Percentiles rank a stretch among this genome's conserved stretches.
These are phyloP conservation scores for Hericium coralloides DNA, from an alignment of 768 basidiomycete species.

Conservation along the genomic window DNA sequence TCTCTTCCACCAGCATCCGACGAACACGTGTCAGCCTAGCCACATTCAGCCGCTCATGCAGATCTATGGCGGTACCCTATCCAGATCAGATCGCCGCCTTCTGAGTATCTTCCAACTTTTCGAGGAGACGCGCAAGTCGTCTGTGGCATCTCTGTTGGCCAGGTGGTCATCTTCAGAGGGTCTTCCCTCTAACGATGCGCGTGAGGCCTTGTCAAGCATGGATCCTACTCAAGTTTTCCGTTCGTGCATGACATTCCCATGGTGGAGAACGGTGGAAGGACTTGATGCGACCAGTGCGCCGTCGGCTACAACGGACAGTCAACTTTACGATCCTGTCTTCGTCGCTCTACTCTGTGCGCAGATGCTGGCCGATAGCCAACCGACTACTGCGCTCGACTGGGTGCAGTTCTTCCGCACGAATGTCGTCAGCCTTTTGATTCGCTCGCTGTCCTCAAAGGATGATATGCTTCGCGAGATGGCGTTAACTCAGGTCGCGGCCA, in stretches of 20 bases:
- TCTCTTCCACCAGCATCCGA: slow-evolving; percentile 70
- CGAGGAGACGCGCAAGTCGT: slow-evolving; percentile 58
- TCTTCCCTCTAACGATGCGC: slow-evolving; percentile 32
- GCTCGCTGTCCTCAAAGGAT: slow-evolving; percentile 63
- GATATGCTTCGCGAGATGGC: slow-evolving; percentile 50
- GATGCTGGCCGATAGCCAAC: slow-evolving; percentile 50
- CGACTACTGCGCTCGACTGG: slow-evolving; percentile 63
- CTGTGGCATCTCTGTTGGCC: slow-evolving; percentile 52
- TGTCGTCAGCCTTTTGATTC: slow-evolving; percentile 61
- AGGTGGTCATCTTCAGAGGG: slow-evolving; percentile 31
- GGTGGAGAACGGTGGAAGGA: slow-evolving; percentile 44
- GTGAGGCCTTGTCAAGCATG: slow-evolving; percentile 63
- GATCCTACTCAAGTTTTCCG: slow-evolving; percentile 62
- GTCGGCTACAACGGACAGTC: slow-evolving; percentile 23
- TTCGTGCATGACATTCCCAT: slow-evolving; percentile 65
- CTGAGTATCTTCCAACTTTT: slow-evolving; percentile 74
- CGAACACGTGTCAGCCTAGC: slow-evolving; percentile 77
- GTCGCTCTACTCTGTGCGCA: slow-evolving; percentile 57
- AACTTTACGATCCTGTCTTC: slow-evolving; percentile 77
- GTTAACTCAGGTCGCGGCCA: slow-evolving; percentile 46
- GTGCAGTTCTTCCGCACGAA: slow-evolving; percentile 82
- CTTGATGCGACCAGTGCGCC: slow-evolving; percentile 19
- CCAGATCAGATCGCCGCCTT: slow-evolving; percentile 52
- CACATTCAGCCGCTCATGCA: slow-evolving; percentile 71
- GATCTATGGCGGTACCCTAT: slow-evolving; percentile 71